These are phyloP conservation scores for Sporothrix pallida DNA, from an alignment of 2,329 filamentous ascomycete genomes.

Conservation along the genomic window DNA sequence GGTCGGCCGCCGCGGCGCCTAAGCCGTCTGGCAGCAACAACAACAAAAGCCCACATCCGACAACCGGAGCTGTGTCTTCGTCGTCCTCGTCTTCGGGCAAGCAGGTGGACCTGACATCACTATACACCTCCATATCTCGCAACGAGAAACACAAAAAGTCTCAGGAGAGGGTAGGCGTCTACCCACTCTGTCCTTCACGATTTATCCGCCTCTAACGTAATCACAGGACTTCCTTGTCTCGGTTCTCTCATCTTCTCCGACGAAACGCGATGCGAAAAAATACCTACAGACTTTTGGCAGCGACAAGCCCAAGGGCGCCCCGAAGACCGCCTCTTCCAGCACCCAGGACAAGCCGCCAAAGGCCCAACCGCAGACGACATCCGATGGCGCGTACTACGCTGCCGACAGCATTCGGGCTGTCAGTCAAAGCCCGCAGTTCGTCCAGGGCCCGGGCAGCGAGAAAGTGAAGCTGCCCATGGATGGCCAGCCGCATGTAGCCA, in stretches of 20 bases:
- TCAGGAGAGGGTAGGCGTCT: constrained; percentile 52
- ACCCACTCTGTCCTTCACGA: too few relatives aligned
- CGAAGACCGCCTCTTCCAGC: constrained; percentile 40
- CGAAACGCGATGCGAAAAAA: constrained; percentile 88
- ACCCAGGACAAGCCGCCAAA: constrained; percentile 33
- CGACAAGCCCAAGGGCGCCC: constrained; percentile 41
- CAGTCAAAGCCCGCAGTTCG: constrained; percentile 46
- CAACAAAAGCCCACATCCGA: background rate
- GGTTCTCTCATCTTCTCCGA: constrained; percentile 84
- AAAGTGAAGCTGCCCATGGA: constrained; percentile 43
- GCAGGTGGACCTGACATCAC: constrained; percentile 36
- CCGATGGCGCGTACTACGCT: constrained; percentile 27
- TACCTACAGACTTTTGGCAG: constrained; percentile 85
- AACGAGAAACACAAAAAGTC: constrained; percentile 56
- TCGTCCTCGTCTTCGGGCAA: constrained; percentile 12
- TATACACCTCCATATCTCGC: constrained; percentile 51
- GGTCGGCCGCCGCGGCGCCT: constrained; percentile 17
- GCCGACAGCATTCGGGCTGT: constrained; percentile 43
- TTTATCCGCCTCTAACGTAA: constrained; percentile 25
- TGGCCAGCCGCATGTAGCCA: constrained; percentile 70
- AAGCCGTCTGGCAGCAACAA: background rate
- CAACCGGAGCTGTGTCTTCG: constrained; percentile 8
- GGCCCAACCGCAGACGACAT: constrained; percentile 39
- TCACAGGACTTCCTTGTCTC: constrained; percentile 76
- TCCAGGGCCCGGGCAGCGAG: constrained; percentile 43